These are phyloP conservation scores for Xylaria sp. DNA, from an alignment of 495 filamentous ascomycete species.

Conservation along the genomic window DNA sequence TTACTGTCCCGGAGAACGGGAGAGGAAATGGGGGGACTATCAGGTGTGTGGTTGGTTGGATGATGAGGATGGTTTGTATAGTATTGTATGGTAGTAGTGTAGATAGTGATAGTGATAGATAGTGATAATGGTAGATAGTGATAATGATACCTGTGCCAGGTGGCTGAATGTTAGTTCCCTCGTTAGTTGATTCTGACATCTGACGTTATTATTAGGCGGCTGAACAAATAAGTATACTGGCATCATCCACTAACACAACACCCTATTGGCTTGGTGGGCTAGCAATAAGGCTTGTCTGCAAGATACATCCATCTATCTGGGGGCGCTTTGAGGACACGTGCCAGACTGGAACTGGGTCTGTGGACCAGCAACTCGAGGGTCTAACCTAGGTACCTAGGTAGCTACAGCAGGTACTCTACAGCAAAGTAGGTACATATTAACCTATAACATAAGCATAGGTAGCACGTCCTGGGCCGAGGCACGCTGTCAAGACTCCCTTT, in stretches of 20 bases:
- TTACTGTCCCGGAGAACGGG: neutral
- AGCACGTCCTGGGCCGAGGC: too few relatives aligned
- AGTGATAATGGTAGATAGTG: too few relatives aligned
- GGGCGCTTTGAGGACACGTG: constrained; percentile 41
- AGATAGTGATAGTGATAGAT: too few relatives aligned
- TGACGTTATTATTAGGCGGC: neutral
- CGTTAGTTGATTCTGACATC: neutral
- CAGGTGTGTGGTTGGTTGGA: neutral
- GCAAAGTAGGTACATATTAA: too few relatives aligned
- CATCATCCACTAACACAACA: constrained; percentile 34
- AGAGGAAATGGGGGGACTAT: neutral
- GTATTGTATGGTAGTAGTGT: neutral
- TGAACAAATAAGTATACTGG: neutral
- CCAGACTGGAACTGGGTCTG: constrained; percentile 17
- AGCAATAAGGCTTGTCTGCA: constrained; percentile 19
- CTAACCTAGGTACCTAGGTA: too few relatives aligned
- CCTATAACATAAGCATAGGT: too few relatives aligned
- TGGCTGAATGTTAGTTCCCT: too few relatives aligned
- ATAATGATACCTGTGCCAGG: too few relatives aligned
- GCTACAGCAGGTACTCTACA: too few relatives aligned
- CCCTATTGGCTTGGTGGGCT: neutral
- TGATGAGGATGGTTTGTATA: neutral
- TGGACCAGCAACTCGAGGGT: too few relatives aligned
- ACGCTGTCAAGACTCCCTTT: neutral
- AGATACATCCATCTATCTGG: constrained; percentile 13